A percentile compares a stretch with the other conserved stretches of the same genome.
These are phyloP conservation scores for Suillus subalutaceus DNA, from an alignment of 768 basidiomycete genomes.

Conservation along the genomic window DNA sequence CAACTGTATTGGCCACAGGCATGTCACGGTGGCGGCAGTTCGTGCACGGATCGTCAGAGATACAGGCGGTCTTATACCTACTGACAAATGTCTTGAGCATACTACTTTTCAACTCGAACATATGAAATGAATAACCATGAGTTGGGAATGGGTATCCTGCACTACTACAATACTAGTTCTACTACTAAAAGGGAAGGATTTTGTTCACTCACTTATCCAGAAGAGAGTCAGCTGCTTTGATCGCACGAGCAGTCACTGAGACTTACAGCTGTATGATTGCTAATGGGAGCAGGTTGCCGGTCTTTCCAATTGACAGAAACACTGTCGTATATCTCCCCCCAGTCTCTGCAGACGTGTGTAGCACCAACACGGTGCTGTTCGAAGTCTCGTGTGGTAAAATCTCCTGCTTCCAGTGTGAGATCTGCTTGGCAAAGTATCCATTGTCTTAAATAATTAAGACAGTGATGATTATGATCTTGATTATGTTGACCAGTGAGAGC, in stretches of 20 bases:
- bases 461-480: conserved; percentile 27
- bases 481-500: background rate
- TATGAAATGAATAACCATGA: too few species aligned
- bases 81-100: background rate
- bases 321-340: conserved; percentile 21
- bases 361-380: conserved; percentile 22
- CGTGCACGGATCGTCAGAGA: too few species aligned
- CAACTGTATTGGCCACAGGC: background rate
- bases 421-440: conserved; percentile 32
- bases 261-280: background rate
- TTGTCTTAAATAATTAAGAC: conserved; percentile 42
- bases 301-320: background rate
- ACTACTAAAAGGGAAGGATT: background rate
- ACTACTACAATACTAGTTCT: too few species aligned
- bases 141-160: too few species aligned
- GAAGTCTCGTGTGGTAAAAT: conserved; percentile 33
- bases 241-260: background rate
- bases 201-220: background rate
- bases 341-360: conserved; percentile 25
- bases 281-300: background rate
- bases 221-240: background rate
- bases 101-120: too few species aligned
- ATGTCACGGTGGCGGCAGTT: too few species aligned
- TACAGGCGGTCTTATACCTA: background rate
- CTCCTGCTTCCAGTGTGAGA: conserved; percentile 31